Percentiles rank a stretch among this genome's conserved stretches.
phyloP scores from a whole-genome alignment of 2,329 filamentous ascomycete species.

The Diaporthe amygdali region DNA sequence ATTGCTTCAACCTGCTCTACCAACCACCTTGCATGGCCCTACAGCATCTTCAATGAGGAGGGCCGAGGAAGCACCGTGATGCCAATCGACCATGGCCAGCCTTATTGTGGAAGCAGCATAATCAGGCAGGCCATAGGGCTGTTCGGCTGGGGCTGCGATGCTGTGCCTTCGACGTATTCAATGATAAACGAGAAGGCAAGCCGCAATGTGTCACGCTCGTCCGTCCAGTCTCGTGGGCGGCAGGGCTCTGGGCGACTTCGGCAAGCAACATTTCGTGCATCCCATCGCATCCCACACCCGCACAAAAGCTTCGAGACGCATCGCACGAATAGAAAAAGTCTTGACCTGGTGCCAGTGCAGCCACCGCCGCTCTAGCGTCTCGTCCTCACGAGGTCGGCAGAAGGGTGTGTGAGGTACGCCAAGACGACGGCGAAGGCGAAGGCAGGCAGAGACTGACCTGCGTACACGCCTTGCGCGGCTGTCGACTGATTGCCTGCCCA shows the following conservation, averaged over 20 bases:
- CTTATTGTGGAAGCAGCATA: not conserved
- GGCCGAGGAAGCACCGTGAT: slow-evolving; percentile 21
- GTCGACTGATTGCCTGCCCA: not conserved
- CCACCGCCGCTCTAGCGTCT: not conserved
- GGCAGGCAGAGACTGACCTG: not conserved
- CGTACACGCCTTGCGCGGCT: not conserved
- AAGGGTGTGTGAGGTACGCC: not conserved
- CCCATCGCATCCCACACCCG: not conserved
- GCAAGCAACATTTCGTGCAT: slow-evolving; percentile 1
- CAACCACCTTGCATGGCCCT: slow-evolving; percentile 13
- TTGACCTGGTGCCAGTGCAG: not conserved
- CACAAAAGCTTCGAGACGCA: not conserved
- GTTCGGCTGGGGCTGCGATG: slow-evolving; percentile 7
- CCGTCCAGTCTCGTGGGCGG: not conserved
- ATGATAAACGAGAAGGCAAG: slow-evolving; percentile 22
- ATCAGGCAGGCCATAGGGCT: not conserved
- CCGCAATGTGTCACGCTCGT: not conserved
- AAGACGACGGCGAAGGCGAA: not conserved
- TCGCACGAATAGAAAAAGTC: slow-evolving; percentile 3
- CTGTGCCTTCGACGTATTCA: slow-evolving; percentile 4
- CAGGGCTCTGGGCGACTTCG: not conserved
- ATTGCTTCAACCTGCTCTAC: not conserved
- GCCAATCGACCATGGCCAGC: not conserved
- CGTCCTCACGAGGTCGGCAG: not conserved
- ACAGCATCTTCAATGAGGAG: slow-evolving; percentile 1